These are phyloP conservation scores for Pseudonitzschia multistriata DNA, from an alignment of 108 stramenopile genomes.

Conservation along the genomic window DNA sequence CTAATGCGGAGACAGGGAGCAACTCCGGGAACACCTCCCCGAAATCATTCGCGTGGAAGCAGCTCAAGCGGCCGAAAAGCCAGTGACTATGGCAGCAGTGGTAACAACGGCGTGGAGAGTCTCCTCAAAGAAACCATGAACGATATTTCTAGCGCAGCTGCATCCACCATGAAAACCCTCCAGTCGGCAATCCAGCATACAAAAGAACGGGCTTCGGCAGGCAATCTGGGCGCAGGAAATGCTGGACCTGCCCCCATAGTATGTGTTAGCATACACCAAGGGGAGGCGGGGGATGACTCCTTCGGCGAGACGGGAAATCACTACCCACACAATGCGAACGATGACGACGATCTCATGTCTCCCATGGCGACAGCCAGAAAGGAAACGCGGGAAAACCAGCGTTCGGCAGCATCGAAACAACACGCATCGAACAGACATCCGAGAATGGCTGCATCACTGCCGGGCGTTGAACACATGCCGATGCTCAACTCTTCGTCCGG, in stretches of 20 bases:
- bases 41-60: not conserved
- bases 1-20: not conserved
- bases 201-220: not conserved
- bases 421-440: too few species aligned
- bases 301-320: not conserved
- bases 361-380: not conserved
- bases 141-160: constrained; percentile 1
- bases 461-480: too few species aligned
- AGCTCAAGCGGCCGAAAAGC: not conserved
- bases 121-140: constrained; percentile 7
- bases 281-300: not conserved
- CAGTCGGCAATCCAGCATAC: not conserved
- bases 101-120: not conserved
- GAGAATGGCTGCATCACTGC: too few species aligned
- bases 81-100: not conserved
- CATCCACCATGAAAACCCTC: constrained; percentile 15
- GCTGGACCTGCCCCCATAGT: not conserved
- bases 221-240: not conserved
- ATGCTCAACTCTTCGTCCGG: not conserved
- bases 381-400: too few species aligned
- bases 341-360: constrained; percentile 8
- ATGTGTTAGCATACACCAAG: too few species aligned
- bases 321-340: not conserved
- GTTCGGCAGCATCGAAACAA: not conserved
- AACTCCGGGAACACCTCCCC: too few species aligned